A percentile compares a stretch with the other conserved stretches of the same genome.
phyloP scores from a whole-genome alignment of 371 early-diverging fungal species.

The Dentiscutata heterogama region DNA sequence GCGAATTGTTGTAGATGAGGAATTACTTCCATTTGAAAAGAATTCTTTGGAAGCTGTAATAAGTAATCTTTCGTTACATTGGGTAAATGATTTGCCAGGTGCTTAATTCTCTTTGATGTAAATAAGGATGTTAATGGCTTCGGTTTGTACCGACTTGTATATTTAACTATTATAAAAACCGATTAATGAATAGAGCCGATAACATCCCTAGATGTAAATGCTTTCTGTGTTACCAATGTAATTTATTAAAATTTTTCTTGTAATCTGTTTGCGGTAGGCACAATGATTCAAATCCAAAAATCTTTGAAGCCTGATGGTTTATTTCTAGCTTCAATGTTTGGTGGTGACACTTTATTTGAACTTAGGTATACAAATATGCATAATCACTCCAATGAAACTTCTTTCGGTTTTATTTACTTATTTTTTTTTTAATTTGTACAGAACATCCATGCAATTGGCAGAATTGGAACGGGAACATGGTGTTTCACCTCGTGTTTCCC shows the following conservation, averaged over 20 bases:
- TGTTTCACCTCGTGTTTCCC: constrained; percentile 91
- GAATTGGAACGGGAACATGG: constrained; percentile 93
- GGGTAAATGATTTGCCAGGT: constrained; percentile 97
- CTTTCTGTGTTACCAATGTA: not conserved
- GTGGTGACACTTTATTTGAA: constrained; percentile 96
- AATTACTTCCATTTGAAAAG: constrained; percentile 78
- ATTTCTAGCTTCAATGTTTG: constrained; percentile 93
- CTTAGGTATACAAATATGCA: constrained; percentile 58
- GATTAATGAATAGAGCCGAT: too few species aligned
- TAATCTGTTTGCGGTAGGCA: constrained; percentile 52
- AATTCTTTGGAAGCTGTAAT: constrained; percentile 89
- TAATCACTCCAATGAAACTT: not conserved
- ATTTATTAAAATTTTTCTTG: not conserved
- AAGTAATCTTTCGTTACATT: constrained; percentile 89
- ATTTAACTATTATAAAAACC: too few species aligned
- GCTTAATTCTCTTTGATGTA: not conserved
- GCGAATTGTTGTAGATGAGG: constrained; percentile 87
- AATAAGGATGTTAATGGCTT: too few species aligned
- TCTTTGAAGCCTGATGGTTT: constrained; percentile 91
- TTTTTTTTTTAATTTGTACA: constrained; percentile 45
- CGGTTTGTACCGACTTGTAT: too few species aligned
- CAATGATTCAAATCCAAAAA: constrained; percentile 84
- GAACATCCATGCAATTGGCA: constrained; percentile 91
- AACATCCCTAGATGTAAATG: not conserved
- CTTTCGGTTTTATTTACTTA: not conserved